A percentile compares a stretch with the other conserved stretches of the same genome.
phyloP scores from a whole-genome alignment of 805 yeast species.

The Saturnispora saitoi region DNA sequence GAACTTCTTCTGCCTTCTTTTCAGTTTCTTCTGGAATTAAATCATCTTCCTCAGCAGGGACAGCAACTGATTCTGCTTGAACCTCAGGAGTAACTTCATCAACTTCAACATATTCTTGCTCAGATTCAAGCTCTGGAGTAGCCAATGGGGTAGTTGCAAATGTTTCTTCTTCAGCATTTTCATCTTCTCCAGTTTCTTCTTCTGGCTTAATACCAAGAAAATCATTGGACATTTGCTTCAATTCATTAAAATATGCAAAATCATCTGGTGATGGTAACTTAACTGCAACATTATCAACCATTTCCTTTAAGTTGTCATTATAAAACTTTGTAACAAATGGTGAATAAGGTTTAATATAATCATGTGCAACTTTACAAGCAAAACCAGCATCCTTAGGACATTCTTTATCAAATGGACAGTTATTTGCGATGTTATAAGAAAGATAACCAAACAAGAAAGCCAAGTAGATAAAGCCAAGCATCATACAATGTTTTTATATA shows the following conservation, averaged over 20 bases:
- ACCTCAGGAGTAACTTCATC: conserved; percentile 7
- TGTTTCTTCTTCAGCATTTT: background rate
- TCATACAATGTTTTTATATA: background rate
- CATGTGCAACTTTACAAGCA: conserved; percentile 17
- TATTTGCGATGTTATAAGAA: conserved; percentile 16
- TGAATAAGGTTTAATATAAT: conserved; percentile 16
- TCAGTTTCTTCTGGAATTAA: conserved; percentile 4
- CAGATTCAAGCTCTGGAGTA: background rate
- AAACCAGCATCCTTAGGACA: conserved; percentile 13
- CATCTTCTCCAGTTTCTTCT: background rate
- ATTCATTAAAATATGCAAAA: background rate
- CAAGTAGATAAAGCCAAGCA: conserved; percentile 7
- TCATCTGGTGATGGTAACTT: conserved; percentile 7
- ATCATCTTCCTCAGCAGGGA: conserved; percentile 8
- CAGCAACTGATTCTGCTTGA: background rate
- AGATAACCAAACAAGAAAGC: conserved; percentile 12
- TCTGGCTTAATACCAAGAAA: conserved; percentile 7
- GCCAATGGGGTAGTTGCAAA: conserved; percentile 3
- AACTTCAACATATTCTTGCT: background rate
- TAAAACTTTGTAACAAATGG: conserved; percentile 13
- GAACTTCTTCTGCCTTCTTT: background rate
- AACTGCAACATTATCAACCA: conserved; percentile 3
- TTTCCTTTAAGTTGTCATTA: conserved; percentile 10
- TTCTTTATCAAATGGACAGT: conserved; percentile 21
- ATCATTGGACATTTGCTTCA: conserved; percentile 6